A percentile compares a stretch with the other conserved stretches of the same genome.
Conservation (phyloP, 495 filamentous ascomycete genomes). For the Talaromyces proteolyticus region DNA sequence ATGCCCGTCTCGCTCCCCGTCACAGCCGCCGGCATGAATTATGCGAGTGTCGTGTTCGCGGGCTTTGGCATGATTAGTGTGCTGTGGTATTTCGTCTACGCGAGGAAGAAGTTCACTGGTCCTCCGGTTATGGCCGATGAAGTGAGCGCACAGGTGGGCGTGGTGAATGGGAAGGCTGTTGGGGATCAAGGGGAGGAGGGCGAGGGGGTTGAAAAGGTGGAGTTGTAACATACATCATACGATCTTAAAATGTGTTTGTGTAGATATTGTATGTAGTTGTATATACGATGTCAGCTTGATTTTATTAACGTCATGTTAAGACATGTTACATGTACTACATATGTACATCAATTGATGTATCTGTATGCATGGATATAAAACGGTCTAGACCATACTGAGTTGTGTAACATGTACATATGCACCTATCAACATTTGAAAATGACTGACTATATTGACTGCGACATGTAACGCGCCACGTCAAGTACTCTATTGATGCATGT, state of each 20-base stretch:
- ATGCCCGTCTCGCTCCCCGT: conserved; percentile 51
- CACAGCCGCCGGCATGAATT: conserved; percentile 45
- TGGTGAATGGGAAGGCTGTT: conserved; percentile 27
- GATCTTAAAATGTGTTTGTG: background rate
- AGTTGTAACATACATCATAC: background rate
- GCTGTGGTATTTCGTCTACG: conserved; percentile 65
- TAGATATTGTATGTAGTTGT: background rate
- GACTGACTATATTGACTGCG: too few relatives aligned
- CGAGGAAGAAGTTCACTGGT: conserved; percentile 63
- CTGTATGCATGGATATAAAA: too few relatives aligned
- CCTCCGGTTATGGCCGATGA: conserved; percentile 49
- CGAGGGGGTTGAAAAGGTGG: conserved; percentile 2
- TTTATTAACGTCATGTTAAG: too few relatives aligned
- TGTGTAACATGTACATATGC: too few relatives aligned
- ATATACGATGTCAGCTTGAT: background rate
- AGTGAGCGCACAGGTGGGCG: conserved; percentile 4
- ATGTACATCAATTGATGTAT: too few relatives aligned
- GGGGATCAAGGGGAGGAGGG: conserved; percentile 21
- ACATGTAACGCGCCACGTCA: too few relatives aligned
- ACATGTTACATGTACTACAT: too few relatives aligned
- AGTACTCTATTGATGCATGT: too few relatives aligned
- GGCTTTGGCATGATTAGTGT: conserved; percentile 50
- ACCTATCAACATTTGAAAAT: too few relatives aligned
- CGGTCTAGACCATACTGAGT: too few relatives aligned
- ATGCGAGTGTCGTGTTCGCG: conserved; percentile 60